Conservation (phyloP, 1,139 yeast genomes). For the Suhomyces bokatorum region DNA sequence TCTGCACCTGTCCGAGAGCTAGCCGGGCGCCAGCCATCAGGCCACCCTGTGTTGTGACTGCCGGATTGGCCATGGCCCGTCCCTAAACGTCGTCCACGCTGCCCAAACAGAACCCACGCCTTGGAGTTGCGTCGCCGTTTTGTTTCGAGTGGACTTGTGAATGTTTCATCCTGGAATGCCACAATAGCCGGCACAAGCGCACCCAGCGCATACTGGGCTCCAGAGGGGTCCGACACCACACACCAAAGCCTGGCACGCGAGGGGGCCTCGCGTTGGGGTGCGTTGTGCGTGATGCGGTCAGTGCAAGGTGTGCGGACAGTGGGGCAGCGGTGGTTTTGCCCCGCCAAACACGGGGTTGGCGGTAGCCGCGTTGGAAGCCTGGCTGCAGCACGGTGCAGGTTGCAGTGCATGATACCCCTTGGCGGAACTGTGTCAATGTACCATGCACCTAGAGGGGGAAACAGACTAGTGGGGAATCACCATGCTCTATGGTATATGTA, state of each 20-base stretch:
- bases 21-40: neutral
- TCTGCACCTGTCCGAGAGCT: neutral
- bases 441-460: too few relatives aligned
- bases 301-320: too few relatives aligned
- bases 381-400: too few relatives aligned
- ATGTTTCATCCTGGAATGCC: constrained; percentile 4
- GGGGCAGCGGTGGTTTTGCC: too few relatives aligned
- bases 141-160: constrained; percentile 1
- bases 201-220: too few relatives aligned
- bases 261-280: neutral
- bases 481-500: too few relatives aligned
- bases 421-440: too few relatives aligned
- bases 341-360: too few relatives aligned
- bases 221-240: neutral
- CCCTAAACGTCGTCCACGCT: neutral
- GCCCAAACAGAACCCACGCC: constrained; percentile 1
- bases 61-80: neutral
- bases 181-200: constrained; percentile 1
- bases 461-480: too few relatives aligned
- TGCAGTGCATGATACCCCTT: too few relatives aligned
- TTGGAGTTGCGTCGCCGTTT: constrained; percentile 1
- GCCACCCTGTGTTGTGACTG: neutral
- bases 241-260: neutral
- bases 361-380: too few relatives aligned
- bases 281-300: too few relatives aligned